Evolutionary conservation across 192 early-diverging fungal genomes (phyloP), one percentile per base, ranked within the genome.

Genomic region (Linnemannia zychae): DNA sequence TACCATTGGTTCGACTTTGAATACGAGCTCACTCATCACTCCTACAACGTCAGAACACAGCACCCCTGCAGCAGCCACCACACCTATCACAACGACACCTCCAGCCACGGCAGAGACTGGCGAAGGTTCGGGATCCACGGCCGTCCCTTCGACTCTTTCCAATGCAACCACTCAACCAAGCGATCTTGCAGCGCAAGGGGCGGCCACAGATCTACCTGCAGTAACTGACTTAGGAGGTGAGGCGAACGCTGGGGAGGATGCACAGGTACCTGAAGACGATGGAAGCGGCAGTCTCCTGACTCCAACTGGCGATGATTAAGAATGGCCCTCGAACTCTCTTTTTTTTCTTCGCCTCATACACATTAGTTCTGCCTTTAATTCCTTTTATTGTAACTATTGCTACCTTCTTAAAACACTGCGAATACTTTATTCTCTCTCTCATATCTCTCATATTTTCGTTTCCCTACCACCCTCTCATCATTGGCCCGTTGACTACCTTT

Each of bases 271-370:
- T 9, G 79, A 80, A 4, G 34, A 70, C 47, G 24, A 65, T 36
- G 79, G 79, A 46, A 75, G 73, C 46, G 68, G 67, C 28, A 75
- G 79, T 63, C 63, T 81, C 24, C 47, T 81, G 63, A 81, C 79
- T 7, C 79, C 79, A 13, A 75, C 66, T 5, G 73, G 79, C 12
- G 79, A 81, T 28, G 79, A 81, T 44, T 81, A 22, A 74, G 0
- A 46, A 63, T n/a, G 1, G 9, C 28, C 3, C 24, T 63, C 28
- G 12, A 3, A 15, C 28, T 33, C 31, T 63, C 57, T 1, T 13
- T 17, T 13, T 9, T 22, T 28, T 11, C 12, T 63, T 63, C 28
- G 28, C 28, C 28, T 63, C 52, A 57, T n/a, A n/a, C n/a, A n/a
- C n/a, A n/a, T n/a, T n/a, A n/a, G n/a, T n/a, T n/a, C n/a, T n/a